Evolutionary conservation across 2,329 filamentous ascomycete species (phyloP), one percentile per base, ranked within the genome.

Genomic region (Botrytis elliptica): DNA sequence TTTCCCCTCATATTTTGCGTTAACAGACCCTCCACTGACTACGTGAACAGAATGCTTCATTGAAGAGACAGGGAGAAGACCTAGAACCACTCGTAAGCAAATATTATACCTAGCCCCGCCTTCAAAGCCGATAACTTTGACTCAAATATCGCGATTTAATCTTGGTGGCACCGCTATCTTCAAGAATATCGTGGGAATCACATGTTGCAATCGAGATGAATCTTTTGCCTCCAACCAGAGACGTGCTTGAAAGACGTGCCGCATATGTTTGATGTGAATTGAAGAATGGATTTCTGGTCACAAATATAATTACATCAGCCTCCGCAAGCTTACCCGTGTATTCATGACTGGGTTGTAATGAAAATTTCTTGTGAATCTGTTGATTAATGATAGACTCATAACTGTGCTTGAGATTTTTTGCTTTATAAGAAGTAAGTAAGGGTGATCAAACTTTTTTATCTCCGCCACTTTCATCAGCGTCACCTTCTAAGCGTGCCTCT

Each of bases 101-200:
- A 85, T 29, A 85, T 82, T 8, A 83, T 77, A 65, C 82, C 78
- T 5, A 81, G 77, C 10, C 83, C 83, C 16, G 83, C 81, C 33
- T 78, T 76, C 72, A 85, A 85, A 5, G 84, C 84, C 64, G 83
- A 82, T 20, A 81, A 69, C 0, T 83, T 85, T 22, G 84, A 84
- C 69, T 85, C 84, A 70, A 85, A 85, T 9, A 82, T 85, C 9
- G 83, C 77, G 49, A 85, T 80, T 85, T 85, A 29, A 84, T 85
- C 70, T 80, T 79, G 44, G 84, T 79, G 2, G 75, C 66, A 1
- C 75, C 64, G 25, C 74, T 73, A 16, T 81, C 80, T 36, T 83
- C 79, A 7, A 85, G 76, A 40, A 85, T 84, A 74, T 85, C 84
- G 72, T 85, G 85, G 3, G 84, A 84, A 75, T 81, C 83, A 73